Percentiles rank a stretch among this genome's conserved stretches.
phyloP scores from a whole-genome alignment of 2,329 filamentous ascomycete species.

The Pyricularia grisea region DNA sequence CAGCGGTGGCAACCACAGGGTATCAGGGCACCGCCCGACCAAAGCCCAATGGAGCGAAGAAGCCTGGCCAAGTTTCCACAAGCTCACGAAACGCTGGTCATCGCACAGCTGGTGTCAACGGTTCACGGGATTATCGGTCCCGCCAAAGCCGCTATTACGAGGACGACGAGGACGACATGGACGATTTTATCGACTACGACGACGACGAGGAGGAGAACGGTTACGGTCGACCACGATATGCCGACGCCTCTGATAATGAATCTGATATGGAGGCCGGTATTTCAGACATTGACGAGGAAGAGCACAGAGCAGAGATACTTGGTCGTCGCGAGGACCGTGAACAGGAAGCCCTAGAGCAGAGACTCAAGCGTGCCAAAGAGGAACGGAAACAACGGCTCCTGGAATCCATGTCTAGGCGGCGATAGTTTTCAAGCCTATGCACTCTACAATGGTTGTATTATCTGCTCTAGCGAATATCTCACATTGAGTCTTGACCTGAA shows the following conservation, averaged over 20 bases:
- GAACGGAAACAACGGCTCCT: constrained; percentile 31
- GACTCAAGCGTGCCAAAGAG: constrained; percentile 53
- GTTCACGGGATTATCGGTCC: constrained; percentile 13
- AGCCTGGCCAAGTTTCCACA: constrained; percentile 19
- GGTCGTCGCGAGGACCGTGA: constrained; percentile 60
- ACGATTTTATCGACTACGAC: constrained; percentile 53
- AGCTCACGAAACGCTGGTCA: background rate
- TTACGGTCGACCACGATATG: background rate
- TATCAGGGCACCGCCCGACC: constrained; percentile 57
- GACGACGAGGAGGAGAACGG: constrained; percentile 46
- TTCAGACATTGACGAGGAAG: constrained; percentile 66
- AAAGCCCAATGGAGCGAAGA: constrained; percentile 29
- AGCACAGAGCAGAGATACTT: constrained; percentile 48
- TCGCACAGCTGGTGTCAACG: constrained; percentile 9
- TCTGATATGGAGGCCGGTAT: constrained; percentile 74
- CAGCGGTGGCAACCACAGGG: constrained; percentile 51
- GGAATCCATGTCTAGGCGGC: background rate
- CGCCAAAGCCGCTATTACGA: constrained; percentile 51
- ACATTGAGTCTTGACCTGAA: background rate
- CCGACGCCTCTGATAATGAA: constrained; percentile 50
- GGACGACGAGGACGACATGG: constrained; percentile 44
- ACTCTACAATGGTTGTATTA: background rate
- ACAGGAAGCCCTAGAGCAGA: constrained; percentile 52
- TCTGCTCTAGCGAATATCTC: background rate
- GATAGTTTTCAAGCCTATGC: background rate